Percentiles rank a stretch among this genome's conserved stretches.
Conservation (phyloP, 2,329 filamentous ascomycete genomes). For the Penicillium fuscoglaucum region DNA sequence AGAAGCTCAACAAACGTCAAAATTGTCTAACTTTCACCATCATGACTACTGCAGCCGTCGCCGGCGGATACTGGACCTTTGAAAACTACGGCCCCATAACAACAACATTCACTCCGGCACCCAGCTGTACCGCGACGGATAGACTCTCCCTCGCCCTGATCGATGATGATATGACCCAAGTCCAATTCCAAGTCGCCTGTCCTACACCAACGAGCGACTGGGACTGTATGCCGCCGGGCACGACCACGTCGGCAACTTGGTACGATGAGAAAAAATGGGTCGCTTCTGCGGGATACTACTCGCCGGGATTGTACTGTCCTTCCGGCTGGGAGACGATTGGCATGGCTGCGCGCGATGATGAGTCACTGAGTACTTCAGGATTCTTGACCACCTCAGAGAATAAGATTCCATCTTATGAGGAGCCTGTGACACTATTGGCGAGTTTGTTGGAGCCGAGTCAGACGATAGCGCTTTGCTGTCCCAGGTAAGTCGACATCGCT, state of each 20-base stretch:
- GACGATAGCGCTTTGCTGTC: not conserved
- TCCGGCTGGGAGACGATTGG: conserved; percentile 4
- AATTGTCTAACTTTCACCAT: not conserved
- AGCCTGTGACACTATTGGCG: not conserved
- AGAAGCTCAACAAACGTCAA: not conserved
- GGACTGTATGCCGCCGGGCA: conserved; percentile 1
- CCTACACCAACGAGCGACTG: not conserved
- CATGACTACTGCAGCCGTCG: not conserved
- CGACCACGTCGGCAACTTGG: not conserved
- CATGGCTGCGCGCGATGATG: not conserved
- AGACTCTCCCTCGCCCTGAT: not conserved
- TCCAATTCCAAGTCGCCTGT: not conserved
- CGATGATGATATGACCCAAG: not conserved
- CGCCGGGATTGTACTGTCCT: conserved; percentile 6
- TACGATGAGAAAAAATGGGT: not conserved
- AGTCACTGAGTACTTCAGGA: conserved; percentile 4
- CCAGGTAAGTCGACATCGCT: not conserved
- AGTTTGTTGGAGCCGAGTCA: not conserved
- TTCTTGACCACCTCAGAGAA: not conserved
- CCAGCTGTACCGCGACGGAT: conserved; percentile 6
- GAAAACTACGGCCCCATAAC: conserved; percentile 8
- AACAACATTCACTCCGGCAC: conserved; percentile 1
- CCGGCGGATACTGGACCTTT: not conserved
- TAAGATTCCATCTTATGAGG: not conserved
- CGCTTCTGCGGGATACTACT: conserved; percentile 1